phyloP scores from a whole-genome alignment of 106 monocot genomes.

The Allium cepa region DNA sequence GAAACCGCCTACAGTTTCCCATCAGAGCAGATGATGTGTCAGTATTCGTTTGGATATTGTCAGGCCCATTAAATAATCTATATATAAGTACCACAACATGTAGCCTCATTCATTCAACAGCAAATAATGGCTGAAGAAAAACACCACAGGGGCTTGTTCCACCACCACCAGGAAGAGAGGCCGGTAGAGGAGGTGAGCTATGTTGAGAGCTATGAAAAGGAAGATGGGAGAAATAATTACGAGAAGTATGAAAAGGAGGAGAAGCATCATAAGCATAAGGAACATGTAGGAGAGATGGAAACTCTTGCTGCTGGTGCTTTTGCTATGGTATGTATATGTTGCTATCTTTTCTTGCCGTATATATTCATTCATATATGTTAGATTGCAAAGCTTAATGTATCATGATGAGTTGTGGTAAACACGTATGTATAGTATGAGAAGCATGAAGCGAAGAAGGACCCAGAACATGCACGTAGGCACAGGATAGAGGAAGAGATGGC shows the following conservation, averaged over 20 bases:
- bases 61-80: no score
- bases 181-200: slow-evolving; percentile 1
- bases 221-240: neutral
- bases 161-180: slow-evolving; percentile 24
- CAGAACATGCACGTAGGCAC: slow-evolving; percentile 66
- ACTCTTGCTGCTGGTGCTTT: slow-evolving; percentile 46
- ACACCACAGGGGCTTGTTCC: slow-evolving; percentile 29
- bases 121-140: slow-evolving; percentile 33
- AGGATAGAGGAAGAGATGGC: slow-evolving; percentile 73
- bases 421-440: slow-evolving; percentile 52
- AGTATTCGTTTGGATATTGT: no score
- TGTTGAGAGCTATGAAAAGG: neutral
- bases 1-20: no score
- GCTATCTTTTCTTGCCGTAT: no score
- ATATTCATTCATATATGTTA: no score
- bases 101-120: no score
- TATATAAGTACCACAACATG: no score
- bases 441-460: slow-evolving; percentile 63
- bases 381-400: neutral
- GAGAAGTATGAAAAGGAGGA: slow-evolving; percentile 22
- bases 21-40: no score
- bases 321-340: slow-evolving; percentile 30
- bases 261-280: slow-evolving; percentile 52
- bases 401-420: neutral
- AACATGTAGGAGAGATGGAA: slow-evolving; percentile 43